Evolutionary conservation across 1,284 basidiomycete genomes (phyloP), one percentile per base, ranked within the genome.

Genomic region (Trichosporon inkin): DNA sequence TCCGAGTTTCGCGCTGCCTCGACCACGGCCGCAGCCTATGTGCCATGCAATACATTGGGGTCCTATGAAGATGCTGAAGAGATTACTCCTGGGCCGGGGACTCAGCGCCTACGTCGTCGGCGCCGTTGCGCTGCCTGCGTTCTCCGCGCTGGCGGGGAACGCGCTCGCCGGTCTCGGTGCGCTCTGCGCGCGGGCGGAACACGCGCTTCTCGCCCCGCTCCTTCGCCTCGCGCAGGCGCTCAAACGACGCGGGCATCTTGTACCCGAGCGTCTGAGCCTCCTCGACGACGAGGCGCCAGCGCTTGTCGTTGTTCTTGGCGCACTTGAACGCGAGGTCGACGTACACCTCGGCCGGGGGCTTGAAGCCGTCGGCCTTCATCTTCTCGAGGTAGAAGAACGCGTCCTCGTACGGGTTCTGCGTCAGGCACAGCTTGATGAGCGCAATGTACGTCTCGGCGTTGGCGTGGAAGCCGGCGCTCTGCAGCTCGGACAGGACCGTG

Each of bases 361-460:
- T 72, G 71, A 84, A 80, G 13, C 81, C 81, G 52, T 81, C 82
- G 0, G 80, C 76, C 75, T 92, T 92, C 87, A 90, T 89, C 79
- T 90, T 87, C 72, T 92, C 90, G 34, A 93, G 82, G 74, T 89
- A 91, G 75, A 85, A 87, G 79, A 93, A 93, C 0, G 90, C 89
- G 68, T 90, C 88, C 70, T 92, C 90, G 75, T 91, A 93, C 2
- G 79, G 81, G 13, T 82, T 72, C 68, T 89, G 87, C 1, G 85
- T 85, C 19, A 91, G 80, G 70, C 85, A 87, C 3, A 92, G 82
- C 14, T 79, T 67, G 62, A 92, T 83, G 75, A 91, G 81, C 38
- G 81, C 79, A 65, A 85, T 83, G 75, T 86, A 91, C 5, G 86
- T 89, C 47, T 78, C 76, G 38, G 72, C 74, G 68, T 87, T 81